A percentile compares a stretch with the other conserved stretches of the same genome.
phyloP scores from a whole-genome alignment of 768 basidiomycete genomes.

The Collybia sordida region DNA sequence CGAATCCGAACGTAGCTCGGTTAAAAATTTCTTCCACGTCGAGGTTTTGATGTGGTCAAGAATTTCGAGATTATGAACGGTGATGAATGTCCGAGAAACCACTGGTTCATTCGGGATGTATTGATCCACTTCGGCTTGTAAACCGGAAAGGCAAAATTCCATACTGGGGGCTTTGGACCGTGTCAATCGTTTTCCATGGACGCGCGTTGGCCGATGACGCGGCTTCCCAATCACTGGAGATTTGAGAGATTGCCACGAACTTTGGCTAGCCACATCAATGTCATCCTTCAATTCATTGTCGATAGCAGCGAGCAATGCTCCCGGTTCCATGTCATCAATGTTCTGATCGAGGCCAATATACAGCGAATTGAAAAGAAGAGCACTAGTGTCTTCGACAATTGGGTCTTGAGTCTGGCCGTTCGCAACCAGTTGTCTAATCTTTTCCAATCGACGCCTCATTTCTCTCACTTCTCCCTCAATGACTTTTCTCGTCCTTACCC shows the following conservation, averaged over 20 bases:
- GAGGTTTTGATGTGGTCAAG: slow-evolving; percentile 98
- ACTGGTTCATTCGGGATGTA: slow-evolving; percentile 54
- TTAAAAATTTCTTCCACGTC: slow-evolving; percentile 97
- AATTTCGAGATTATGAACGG: slow-evolving; percentile 79
- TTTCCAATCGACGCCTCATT: slow-evolving; percentile 82
- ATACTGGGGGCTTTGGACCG: slow-evolving; percentile 80
- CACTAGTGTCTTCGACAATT: slow-evolving; percentile 66
- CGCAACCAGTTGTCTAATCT: slow-evolving; percentile 90
- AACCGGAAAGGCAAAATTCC: slow-evolving; percentile 72
- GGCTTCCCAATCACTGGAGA: slow-evolving; percentile 46
- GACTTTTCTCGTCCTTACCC: slow-evolving; percentile 78
- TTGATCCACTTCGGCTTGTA: slow-evolving; percentile 67
- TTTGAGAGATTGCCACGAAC: slow-evolving; percentile 89
- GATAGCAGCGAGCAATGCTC: slow-evolving; percentile 83
- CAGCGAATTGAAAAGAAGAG: slow-evolving; percentile 90
- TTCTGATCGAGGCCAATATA: slow-evolving; percentile 89
- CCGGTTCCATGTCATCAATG: slow-evolving; percentile 70
- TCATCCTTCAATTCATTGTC: slow-evolving; percentile 87
- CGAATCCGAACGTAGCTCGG: slow-evolving; percentile 79
- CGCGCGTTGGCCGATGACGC: slow-evolving; percentile 33
- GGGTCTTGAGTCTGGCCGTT: slow-evolving; percentile 86
- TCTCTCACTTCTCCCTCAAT: slow-evolving; percentile 89
- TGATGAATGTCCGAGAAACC: slow-evolving; percentile 66
- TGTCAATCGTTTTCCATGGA: slow-evolving; percentile 61
- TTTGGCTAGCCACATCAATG: slow-evolving; percentile 70